Percentiles rank a stretch among this genome's conserved stretches.
These are phyloP conservation scores for Globisporangium irregulare DNA, from an alignment of 352 stramenopile genomes.

Conservation along the genomic window DNA sequence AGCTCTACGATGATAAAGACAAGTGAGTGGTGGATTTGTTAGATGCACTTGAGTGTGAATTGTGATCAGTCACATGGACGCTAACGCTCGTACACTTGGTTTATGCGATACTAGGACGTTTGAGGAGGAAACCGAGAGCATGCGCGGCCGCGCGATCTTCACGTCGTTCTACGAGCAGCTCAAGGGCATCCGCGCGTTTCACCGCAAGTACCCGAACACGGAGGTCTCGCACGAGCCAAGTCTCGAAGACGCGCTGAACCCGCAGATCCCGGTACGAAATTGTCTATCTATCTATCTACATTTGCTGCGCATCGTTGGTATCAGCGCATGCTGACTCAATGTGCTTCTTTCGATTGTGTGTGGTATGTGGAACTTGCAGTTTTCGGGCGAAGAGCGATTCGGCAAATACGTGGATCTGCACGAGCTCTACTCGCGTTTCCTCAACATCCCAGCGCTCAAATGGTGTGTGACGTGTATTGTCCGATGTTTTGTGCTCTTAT, in stretches of 20 bases:
- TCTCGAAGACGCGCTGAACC: slow-evolving; percentile 56
- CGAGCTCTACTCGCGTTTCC: slow-evolving; percentile 73
- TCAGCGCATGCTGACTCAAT: not conserved
- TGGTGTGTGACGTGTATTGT: slow-evolving; percentile 18
- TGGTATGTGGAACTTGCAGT: slow-evolving; percentile 27
- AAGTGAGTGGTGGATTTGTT: slow-evolving; percentile 32
- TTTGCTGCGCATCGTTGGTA: slow-evolving; percentile 4
- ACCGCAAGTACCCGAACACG: slow-evolving; percentile 81
- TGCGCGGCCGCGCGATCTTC: slow-evolving; percentile 76
- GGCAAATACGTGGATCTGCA: slow-evolving; percentile 91
- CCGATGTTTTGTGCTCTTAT: not conserved
- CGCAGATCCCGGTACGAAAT: slow-evolving; percentile 40
- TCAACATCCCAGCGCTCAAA: slow-evolving; percentile 75
- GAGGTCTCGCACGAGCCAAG: slow-evolving; percentile 62
- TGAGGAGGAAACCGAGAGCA: slow-evolving; percentile 69
- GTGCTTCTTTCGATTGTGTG: slow-evolving; percentile 1
- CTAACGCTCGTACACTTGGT: not conserved
- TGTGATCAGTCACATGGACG: not conserved
- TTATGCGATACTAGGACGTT: slow-evolving; percentile 47
- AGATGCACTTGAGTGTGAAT: not conserved
- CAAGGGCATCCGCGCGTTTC: slow-evolving; percentile 80
- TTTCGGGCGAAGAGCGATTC: slow-evolving; percentile 87
- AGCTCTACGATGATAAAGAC: slow-evolving; percentile 85
- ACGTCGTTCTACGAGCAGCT: slow-evolving; percentile 89
- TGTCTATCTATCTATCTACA: not conserved